phyloP scores from a whole-genome alignment of 225 moss, liverwort and hornwort species.

The Anthoceros angustus region DNA sequence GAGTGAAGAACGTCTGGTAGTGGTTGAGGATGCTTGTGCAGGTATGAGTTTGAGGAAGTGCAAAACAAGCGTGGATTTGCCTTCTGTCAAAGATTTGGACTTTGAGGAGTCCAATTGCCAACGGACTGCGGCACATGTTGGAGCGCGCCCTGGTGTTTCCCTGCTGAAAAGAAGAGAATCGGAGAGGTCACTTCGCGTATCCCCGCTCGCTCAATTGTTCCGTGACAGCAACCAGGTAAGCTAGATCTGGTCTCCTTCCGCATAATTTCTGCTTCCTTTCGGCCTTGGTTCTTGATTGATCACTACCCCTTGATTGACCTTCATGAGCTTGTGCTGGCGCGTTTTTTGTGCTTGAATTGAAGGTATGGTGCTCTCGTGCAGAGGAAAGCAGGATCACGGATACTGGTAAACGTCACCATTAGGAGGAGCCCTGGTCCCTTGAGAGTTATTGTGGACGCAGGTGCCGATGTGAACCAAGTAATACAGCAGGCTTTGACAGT shows the following conservation, averaged over 20 bases:
- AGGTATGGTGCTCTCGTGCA: not conserved
- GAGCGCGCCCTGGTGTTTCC: not conserved
- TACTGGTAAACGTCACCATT: not conserved
- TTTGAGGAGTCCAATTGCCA: no score
- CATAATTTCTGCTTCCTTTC: not conserved
- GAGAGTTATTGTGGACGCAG: not conserved
- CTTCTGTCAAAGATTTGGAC: no score
- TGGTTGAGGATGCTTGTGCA: no score
- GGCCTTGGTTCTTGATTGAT: not conserved
- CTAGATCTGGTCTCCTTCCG: not conserved
- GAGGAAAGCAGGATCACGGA: conserved; percentile 4
- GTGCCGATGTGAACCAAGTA: not conserved
- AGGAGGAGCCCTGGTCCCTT: not conserved
- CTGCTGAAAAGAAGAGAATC: not conserved
- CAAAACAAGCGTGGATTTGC: no score
- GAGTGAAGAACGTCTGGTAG: no score
- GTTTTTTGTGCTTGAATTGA: no score
- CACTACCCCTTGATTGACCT: no score
- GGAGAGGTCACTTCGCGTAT: not conserved
- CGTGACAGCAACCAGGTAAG: conserved; percentile 1
- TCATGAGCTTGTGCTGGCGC: no score
- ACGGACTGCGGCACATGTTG: not conserved
- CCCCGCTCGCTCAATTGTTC: not conserved
- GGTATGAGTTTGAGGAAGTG: no score
- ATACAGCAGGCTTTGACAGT: not conserved